Evolutionary conservation across 2,329 filamentous ascomycete species (phyloP), one percentile per base, ranked within the genome.

Genomic region (Thelonectria blattea): DNA sequence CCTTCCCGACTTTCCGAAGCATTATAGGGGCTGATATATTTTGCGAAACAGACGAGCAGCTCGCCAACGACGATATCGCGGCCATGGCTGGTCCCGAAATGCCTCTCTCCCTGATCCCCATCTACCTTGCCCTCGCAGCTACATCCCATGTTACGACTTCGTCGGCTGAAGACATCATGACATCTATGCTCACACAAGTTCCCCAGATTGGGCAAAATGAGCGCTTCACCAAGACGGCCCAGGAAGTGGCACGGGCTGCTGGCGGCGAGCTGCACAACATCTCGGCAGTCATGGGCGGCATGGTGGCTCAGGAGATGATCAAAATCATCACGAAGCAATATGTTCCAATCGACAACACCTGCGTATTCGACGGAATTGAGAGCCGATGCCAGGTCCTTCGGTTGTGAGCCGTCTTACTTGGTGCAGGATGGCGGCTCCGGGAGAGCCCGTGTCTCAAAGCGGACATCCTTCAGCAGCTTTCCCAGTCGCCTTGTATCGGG

Each of bases 231-330:
- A 78, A 87, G 67, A 81, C 84, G 14, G 83, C 87, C 1, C 79
- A 87, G 60, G 91, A 93, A 75, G 82, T 92, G 45, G 86, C 89
- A 34, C 87, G 96, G 61, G 91, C 92, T 37, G 88, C 87, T 49
- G 91, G 92, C 27, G 91, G 88, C 55, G 96, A 99, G 75, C 80
- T 99, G 61, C 95, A 99, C 79, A 98, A 97, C 73, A 91, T 96
- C 57, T 91, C 93, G 32, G 89, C 93, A 24, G 79, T 97, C 57
- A 90, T 89, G 1, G 96, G 95, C 30, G 96, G 95, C 3, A 90
- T 99, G 80, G 90, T 96, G 49, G 92, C 94, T n/a, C 96, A 99
- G 77, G 95, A 99, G 79, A 87, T 94, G 64, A 96, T 99, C 79
- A 99, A 99, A 75, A 86, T 94, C 59, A 85, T 91, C 69, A 91